Base-by-base conservation (phyloP, 257 asterid species). In the Solanum appendiculatum region DNA sequence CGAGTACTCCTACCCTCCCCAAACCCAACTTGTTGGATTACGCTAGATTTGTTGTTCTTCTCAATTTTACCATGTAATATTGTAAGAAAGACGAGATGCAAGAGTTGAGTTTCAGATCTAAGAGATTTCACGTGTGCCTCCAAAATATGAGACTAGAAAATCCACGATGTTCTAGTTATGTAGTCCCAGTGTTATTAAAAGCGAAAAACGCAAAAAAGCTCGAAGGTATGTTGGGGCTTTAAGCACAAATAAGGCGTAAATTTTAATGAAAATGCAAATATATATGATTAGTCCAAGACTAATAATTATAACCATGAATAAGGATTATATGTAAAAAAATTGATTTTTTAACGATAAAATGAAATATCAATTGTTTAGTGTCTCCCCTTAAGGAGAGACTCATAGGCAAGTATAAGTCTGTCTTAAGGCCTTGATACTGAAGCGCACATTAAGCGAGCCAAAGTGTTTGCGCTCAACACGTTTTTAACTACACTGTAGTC, bases 401-500 rank as follows among this genome's bases (percentile, higher is more conserved):
- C 73, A 66, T 66, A 13, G 73, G 11, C 37, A 66, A 27, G 37
- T 16, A 14, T 27, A 66, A 66, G 21, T 14, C 18, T 27, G 74
- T 66, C 37, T 66, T 25, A 5, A 66, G 16, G 34, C 0, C 74
- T 27, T 66, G 74, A 27, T 66, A 66, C 34, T 14, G 74, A 66
- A 27, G 23, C 1, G 11, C 0, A 66, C 11, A 66, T 27, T 66
- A 27, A 27, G 37, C 5, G 10, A 66, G 37, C 0, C 36, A 0
- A 66, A 66, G 3, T 29, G 36, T 66, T 66, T 11, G 37, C 10
- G 33, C 74, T 29, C 21, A 27, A 66, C 37, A 14, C 37, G 2
- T 27, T 66, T 3, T 0, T 66, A 3, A 0, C 6, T 7, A 27
- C 0, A 13, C 20, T 0, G 0, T 27, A 64, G 5, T 29, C 21